phyloP scores from a whole-genome alignment of 192 early-diverging fungal species.

The Rhizoclosmatium sp. region DNA sequence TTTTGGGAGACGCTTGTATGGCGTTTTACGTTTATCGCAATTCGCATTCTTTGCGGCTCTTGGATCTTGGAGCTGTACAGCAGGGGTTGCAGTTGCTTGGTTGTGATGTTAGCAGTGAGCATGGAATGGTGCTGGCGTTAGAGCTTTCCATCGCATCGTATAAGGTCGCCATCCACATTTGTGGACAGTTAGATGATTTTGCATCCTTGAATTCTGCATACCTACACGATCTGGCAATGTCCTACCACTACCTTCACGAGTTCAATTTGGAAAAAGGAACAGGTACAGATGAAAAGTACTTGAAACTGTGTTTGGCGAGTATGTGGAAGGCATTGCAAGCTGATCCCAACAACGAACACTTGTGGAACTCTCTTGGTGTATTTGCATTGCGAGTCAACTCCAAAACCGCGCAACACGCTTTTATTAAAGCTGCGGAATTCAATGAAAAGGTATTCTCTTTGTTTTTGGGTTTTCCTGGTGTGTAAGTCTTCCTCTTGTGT shows the following conservation, averaged over 20 bases:
- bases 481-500: neutral
- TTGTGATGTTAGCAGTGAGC: neutral
- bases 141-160: constrained; percentile 31
- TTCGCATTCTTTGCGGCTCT: neutral
- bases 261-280: neutral
- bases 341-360: constrained; percentile 58
- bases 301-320: constrained; percentile 21
- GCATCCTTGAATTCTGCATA: constrained; percentile 25
- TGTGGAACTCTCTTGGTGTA: constrained; percentile 81
- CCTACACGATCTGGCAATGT: constrained; percentile 46
- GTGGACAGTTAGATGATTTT: constrained; percentile 2
- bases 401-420: constrained; percentile 81
- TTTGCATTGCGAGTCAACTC: constrained; percentile 56
- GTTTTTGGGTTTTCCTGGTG: neutral
- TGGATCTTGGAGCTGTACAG: neutral
- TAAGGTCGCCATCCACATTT: constrained; percentile 34
- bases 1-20: constrained; percentile 49
- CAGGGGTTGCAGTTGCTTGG: constrained; percentile 3
- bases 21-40: constrained; percentile 12
- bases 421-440: constrained; percentile 79
- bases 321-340: constrained; percentile 29
- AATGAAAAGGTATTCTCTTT: constrained; percentile 63
- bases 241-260: constrained; percentile 41
- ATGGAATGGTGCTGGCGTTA: constrained; percentile 15
- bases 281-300: neutral